Conservation (phyloP, 306 rosid genomes). For the Pyrus pyrifolia region DNA sequence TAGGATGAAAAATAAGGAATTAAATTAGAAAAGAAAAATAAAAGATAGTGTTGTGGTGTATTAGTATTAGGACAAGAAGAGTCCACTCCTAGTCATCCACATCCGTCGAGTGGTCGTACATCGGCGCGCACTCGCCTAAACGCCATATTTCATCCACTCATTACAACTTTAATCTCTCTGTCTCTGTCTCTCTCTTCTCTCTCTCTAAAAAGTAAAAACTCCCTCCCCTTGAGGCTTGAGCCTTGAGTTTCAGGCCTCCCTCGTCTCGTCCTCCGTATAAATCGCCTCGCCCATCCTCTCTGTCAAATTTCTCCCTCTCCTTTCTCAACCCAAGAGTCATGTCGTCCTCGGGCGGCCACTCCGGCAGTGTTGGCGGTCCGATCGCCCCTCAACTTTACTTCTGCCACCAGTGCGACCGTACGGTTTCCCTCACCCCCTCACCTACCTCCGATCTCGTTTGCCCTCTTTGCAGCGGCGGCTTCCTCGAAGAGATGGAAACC, state of each 20-base stretch:
- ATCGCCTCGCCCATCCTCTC: slow-evolving; percentile 14
- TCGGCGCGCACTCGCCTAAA: background rate
- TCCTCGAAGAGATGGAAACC: slow-evolving; percentile 66
- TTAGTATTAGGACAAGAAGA: background rate
- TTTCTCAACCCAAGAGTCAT: slow-evolving; percentile 24
- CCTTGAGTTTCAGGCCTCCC: slow-evolving; percentile 6
- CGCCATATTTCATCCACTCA: background rate
- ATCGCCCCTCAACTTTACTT: slow-evolving; percentile 47
- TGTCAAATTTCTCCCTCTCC: background rate
- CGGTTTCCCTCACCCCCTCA: slow-evolving; percentile 42
- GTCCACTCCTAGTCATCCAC: background rate
- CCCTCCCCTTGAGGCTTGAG: background rate
- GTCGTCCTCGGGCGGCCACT: slow-evolving; percentile 57
- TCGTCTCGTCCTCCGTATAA: slow-evolving; percentile 20
- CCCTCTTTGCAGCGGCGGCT: slow-evolving; percentile 57
- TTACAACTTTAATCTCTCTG: background rate
- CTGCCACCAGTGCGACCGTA: slow-evolving; percentile 63
- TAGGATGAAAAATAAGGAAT: background rate
- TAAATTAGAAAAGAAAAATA: background rate
- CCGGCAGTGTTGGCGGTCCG: slow-evolving; percentile 21
- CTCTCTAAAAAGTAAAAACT: background rate
- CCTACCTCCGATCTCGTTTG: slow-evolving; percentile 62
- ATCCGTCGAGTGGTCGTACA: background rate
- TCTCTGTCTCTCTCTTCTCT: background rate
- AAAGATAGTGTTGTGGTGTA: background rate